These are phyloP conservation scores for Coix lacrymajobi DNA, from an alignment of 176 grass and related monocot genomes.

Conservation along the genomic window DNA sequence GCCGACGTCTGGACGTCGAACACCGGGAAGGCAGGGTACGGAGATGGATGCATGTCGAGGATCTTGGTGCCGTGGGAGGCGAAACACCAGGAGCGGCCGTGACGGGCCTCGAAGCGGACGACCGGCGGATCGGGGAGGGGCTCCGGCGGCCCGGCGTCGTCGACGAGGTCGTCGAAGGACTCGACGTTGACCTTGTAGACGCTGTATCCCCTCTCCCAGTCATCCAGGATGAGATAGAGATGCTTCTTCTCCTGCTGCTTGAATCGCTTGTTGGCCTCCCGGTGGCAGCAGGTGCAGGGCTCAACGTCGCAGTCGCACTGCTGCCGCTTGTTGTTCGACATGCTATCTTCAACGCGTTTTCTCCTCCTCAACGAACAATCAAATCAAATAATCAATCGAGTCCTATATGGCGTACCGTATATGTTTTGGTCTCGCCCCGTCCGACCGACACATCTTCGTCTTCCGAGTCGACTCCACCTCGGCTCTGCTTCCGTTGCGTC, in stretches of 20 bases:
- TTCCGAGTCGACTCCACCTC: too few relatives aligned
- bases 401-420: too few relatives aligned
- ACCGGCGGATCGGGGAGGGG: not conserved
- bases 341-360: not conserved
- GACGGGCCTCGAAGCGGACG: not conserved
- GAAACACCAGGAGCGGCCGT: not conserved
- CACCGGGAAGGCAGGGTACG: not conserved
- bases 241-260: not conserved
- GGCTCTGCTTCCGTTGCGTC: too few relatives aligned
- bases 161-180: not conserved
- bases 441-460: too few relatives aligned
- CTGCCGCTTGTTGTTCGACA: not conserved
- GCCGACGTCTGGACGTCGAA: not conserved
- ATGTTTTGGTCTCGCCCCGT: too few relatives aligned
- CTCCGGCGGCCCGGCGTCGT: not conserved
- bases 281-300: not conserved
- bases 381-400: too few relatives aligned
- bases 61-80: not conserved
- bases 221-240: not conserved
- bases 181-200: not conserved
- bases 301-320: not conserved
- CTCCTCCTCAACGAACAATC: too few relatives aligned
- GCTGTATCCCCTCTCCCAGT: slow-evolving; percentile 8
- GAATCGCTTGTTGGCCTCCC: not conserved
- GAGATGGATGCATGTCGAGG: not conserved